Percentiles rank a stretch among this genome's conserved stretches.
Conservation (phyloP, 2,329 filamentous ascomycete genomes). For the Myrmaecium sp. region DNA sequence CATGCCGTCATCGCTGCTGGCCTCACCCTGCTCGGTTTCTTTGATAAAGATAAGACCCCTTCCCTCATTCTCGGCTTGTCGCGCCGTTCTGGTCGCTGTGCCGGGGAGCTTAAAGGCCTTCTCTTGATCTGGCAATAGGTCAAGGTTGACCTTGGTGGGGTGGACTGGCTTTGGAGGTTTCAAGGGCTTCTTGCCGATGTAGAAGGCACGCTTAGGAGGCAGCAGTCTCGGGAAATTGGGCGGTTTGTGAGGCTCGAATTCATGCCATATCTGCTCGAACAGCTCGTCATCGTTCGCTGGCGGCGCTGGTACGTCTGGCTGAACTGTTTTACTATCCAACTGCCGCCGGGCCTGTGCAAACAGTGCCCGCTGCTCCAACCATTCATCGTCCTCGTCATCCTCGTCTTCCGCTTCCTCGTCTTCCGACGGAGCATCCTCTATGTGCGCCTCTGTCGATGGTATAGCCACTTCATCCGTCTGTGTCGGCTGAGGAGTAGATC, state of each 20-base stretch:
- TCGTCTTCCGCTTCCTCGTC: conserved; percentile 9
- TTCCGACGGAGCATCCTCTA: neutral
- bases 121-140: conserved; percentile 73
- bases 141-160: conserved; percentile 75
- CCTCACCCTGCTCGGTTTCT: conserved; percentile 26
- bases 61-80: conserved; percentile 33
- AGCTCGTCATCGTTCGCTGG: conserved; percentile 59
- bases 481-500: neutral
- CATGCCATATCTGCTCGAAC: conserved; percentile 64
- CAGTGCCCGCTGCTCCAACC: conserved; percentile 16
- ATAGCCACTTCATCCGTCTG: neutral
- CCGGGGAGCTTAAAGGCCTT: conserved; percentile 60
- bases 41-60: conserved; percentile 35
- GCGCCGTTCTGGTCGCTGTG: conserved; percentile 35
- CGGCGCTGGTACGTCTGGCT: conserved; percentile 46
- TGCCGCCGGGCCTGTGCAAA: conserved; percentile 20
- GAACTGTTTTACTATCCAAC: conserved; percentile 3
- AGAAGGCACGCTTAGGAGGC: conserved; percentile 61
- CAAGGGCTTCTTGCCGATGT: conserved; percentile 58
- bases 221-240: conserved; percentile 72
- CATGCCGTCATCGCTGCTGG: conserved; percentile 24
- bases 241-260: conserved; percentile 57
- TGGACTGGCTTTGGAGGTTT: conserved; percentile 70
- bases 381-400: conserved; percentile 16
- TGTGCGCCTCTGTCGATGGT: conserved; percentile 1